These are phyloP conservation scores for Crithidia expoeki DNA, from an alignment of 208 protist species.

Conservation along the genomic window DNA sequence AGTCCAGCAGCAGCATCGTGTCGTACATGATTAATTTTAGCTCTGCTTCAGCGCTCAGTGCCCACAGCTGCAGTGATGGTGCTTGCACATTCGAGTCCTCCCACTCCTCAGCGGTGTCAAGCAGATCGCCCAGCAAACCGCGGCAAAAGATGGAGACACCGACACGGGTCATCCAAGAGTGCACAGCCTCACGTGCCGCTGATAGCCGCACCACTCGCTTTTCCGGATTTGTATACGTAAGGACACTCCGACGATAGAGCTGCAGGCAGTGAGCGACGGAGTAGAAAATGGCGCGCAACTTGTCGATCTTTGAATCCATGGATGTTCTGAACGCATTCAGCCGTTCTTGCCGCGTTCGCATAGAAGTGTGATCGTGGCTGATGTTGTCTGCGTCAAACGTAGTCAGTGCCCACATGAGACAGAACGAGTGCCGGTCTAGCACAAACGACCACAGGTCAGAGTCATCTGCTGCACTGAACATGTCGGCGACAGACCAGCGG, in stretches of 20 bases:
- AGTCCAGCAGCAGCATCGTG: constrained; percentile 19
- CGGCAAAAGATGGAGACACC: constrained; percentile 28
- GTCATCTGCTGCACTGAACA: constrained; percentile 39
- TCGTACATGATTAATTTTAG: constrained; percentile 43
- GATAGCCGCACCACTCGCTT: constrained; percentile 29
- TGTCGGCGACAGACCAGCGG: constrained; percentile 39
- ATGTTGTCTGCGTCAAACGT: not conserved
- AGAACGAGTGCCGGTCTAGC: constrained; percentile 63
- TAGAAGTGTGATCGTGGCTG: too few species aligned
- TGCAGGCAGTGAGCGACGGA: constrained; percentile 49
- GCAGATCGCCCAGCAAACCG: constrained; percentile 43
- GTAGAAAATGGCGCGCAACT: constrained; percentile 35
- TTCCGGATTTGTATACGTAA: constrained; percentile 20
- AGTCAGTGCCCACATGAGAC: constrained; percentile 54
- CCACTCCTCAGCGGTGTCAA: constrained; percentile 29
- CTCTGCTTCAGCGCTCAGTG: constrained; percentile 36
- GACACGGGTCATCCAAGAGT: constrained; percentile 31
- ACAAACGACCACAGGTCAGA: constrained; percentile 77
- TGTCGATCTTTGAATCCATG: constrained; percentile 28
- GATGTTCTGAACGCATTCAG: not conserved
- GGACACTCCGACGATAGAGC: constrained; percentile 31
- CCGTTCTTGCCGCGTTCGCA: not conserved
- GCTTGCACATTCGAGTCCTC: constrained; percentile 16
- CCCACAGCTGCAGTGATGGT: constrained; percentile 13
- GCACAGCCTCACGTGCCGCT: not conserved